phyloP scores from a whole-genome alignment of 2,329 filamentous ascomycete species.

The Aspergillus fischeri region DNA sequence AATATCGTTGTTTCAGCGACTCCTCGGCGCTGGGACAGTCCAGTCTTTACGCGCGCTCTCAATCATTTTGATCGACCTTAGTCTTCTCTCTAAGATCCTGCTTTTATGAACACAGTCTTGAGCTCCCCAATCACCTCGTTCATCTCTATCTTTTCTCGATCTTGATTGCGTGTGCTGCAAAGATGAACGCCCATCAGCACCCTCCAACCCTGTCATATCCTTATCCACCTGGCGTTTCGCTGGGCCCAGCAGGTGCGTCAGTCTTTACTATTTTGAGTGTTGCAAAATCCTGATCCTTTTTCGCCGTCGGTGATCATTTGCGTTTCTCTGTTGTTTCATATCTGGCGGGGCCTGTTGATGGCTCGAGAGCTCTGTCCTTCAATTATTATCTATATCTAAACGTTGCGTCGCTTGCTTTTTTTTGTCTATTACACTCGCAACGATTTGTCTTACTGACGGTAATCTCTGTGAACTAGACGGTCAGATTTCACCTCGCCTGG shows the following conservation, averaged over 20 bases:
- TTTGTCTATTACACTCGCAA: not conserved
- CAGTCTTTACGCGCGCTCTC: slow-evolving; percentile 5
- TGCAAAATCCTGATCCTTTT: slow-evolving; percentile 4
- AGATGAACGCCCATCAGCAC: slow-evolving; percentile 28
- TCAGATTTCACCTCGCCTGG: slow-evolving; percentile 29
- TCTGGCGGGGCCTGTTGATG: slow-evolving; percentile 12
- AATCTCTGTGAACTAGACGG: slow-evolving; percentile 20
- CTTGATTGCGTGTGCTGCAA: slow-evolving; percentile 18
- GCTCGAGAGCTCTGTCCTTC: not conserved
- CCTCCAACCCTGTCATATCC: slow-evolving; percentile 25
- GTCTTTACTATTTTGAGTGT: slow-evolving; percentile 7
- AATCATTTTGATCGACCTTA: slow-evolving; percentile 5
- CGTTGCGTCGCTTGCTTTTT: slow-evolving; percentile 3
- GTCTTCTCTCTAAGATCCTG: slow-evolving; percentile 5
- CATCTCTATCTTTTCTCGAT: slow-evolving; percentile 8
- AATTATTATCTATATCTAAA: not conserved
- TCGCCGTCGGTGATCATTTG: not conserved
- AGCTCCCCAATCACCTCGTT: slow-evolving; percentile 10
- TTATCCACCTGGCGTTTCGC: slow-evolving; percentile 31
- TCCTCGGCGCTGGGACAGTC: slow-evolving; percentile 4
- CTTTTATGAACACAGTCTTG: slow-evolving; percentile 9
- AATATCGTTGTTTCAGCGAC: slow-evolving; percentile 21
- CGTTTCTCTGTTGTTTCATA: slow-evolving; percentile 15
- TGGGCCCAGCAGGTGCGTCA: slow-evolving; percentile 33
- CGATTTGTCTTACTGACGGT: slow-evolving; percentile 3